Base-by-base conservation (phyloP, 495 filamentous ascomycete species). In the Cercophora samala region DNA sequence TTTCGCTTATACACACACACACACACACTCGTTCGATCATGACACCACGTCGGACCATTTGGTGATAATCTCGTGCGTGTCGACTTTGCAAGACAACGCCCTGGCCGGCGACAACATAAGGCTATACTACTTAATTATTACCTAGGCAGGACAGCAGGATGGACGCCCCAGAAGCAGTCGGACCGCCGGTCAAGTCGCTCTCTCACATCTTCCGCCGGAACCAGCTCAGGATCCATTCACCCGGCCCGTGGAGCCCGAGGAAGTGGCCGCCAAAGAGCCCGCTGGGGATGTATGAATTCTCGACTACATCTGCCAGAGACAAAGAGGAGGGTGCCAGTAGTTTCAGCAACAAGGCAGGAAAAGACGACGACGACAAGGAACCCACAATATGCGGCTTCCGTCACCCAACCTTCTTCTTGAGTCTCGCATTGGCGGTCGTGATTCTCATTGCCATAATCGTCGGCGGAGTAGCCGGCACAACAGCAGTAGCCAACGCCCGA, bases 401-500 rank as follows among this genome's bases (percentile, higher is more conserved):
- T 18, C 60, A 53, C 1, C 15, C 24, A 25, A 42, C 60, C 26
- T 42, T 67, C 24, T 53, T 64, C 19, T 18, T 67, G 2, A 15
- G 60, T 23, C 13, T 67, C 11, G 29, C 55, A 2, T 25, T 67
- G n/a, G 23, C 59, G 2, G 52, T 67, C 13, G 29, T 67, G n/a
- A 24, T 64, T 15, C 11, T 67, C 21, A 42, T 60, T 0, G 32
- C 37, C 18, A 54, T 62, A n/a, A 59, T 70, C n/a, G 68, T 64
- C 1, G 68, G 68, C 19, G 68, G 68, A 6, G 59, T 67, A 1
- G 65, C 62, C 5, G 68, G 65, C 18, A 62, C 52, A 2, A 13
- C 67, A n/a, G 68, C 68, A 18, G 68, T 64, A 3, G 66, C 62
- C 4, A 68, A 68, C 9, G 60, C 64, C 24, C 29, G 60, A n/a